These are phyloP conservation scores for Aspergillus phoenicis DNA, from an alignment of 2,329 filamentous ascomycete genomes.

Conservation along the genomic window DNA sequence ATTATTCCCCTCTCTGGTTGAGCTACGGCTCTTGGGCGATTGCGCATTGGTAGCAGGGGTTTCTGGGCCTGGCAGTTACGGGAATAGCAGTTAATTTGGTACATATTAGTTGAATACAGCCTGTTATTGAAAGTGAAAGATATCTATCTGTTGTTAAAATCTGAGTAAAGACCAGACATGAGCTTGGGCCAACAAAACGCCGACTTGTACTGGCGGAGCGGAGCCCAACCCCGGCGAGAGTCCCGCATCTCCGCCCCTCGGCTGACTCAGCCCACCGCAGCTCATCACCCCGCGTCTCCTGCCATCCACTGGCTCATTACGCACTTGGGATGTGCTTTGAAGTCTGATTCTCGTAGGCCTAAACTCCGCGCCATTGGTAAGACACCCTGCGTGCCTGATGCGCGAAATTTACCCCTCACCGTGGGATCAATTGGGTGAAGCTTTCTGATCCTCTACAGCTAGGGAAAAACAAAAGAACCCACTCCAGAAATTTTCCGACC, in stretches of 20 bases:
- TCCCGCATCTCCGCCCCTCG: slow-evolving; percentile 15
- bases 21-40: not conserved
- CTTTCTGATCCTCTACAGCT: not conserved
- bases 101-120: not conserved
- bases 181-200: not conserved
- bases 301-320: not conserved
- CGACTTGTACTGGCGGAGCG: not conserved
- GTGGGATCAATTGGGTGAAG: not conserved
- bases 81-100: not conserved
- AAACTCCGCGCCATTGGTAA: not conserved
- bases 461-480: not conserved
- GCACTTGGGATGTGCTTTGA: not conserved
- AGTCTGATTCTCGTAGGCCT: not conserved
- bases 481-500: not conserved
- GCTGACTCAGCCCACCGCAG: slow-evolving; percentile 16
- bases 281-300: slow-evolving; percentile 5
- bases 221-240: not conserved
- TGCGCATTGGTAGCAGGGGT: slow-evolving; percentile 10
- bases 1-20: slow-evolving; percentile 14
- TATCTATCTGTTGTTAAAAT: not conserved
- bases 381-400: not conserved
- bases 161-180: not conserved
- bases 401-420: not conserved
- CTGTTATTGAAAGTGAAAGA: not conserved
- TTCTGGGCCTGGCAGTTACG: slow-evolving; percentile 13